Percentiles rank a stretch among this genome's conserved stretches.
phyloP scores from a whole-genome alignment of 2,329 filamentous ascomycete genomes.

The Incumbomyces delicatus region DNA sequence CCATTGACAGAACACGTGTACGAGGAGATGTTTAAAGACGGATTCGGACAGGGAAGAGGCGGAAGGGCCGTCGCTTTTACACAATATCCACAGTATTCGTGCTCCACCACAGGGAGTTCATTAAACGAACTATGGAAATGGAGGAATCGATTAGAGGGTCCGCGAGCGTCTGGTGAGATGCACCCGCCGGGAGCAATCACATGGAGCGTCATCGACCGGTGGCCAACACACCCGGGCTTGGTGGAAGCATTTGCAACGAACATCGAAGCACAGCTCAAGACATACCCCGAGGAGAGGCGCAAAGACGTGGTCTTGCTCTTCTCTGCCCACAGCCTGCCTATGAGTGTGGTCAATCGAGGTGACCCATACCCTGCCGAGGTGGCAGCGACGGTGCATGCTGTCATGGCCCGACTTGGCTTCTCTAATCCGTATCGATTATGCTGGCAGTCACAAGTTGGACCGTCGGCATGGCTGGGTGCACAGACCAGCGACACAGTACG shows the following conservation, averaged over 20 bases:
- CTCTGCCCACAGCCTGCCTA: slow-evolving; percentile 90
- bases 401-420: slow-evolving; percentile 85
- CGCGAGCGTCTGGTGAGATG: slow-evolving; percentile 44
- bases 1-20: slow-evolving; percentile 95
- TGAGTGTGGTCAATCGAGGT: slow-evolving; percentile 92
- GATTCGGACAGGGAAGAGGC: slow-evolving; percentile 81
- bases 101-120: slow-evolving; percentile 91
- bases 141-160: slow-evolving; percentile 74
- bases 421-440: slow-evolving; percentile 86
- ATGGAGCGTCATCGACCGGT: slow-evolving; percentile 97
- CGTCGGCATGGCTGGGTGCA: slow-evolving; percentile 87
- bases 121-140: slow-evolving; percentile 98
- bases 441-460: slow-evolving; percentile 97
- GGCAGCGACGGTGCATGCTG: slow-evolving; percentile 86
- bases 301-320: slow-evolving; percentile 80
- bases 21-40: slow-evolving; percentile 67
- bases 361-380: slow-evolving; percentile 95
- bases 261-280: slow-evolving; percentile 72
- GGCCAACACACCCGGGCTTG: slow-evolving; percentile 83
- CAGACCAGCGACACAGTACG: slow-evolving; percentile 85
- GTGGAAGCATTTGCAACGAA: slow-evolving; percentile 88
- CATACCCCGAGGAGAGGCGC: slow-evolving; percentile 73
- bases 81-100: slow-evolving; percentile 97
- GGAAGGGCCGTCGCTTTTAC: slow-evolving; percentile 93
- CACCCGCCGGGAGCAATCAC: slow-evolving; percentile 61